Conservation (phyloP, 495 filamentous ascomycete species). For the Aspergillus affinis region DNA sequence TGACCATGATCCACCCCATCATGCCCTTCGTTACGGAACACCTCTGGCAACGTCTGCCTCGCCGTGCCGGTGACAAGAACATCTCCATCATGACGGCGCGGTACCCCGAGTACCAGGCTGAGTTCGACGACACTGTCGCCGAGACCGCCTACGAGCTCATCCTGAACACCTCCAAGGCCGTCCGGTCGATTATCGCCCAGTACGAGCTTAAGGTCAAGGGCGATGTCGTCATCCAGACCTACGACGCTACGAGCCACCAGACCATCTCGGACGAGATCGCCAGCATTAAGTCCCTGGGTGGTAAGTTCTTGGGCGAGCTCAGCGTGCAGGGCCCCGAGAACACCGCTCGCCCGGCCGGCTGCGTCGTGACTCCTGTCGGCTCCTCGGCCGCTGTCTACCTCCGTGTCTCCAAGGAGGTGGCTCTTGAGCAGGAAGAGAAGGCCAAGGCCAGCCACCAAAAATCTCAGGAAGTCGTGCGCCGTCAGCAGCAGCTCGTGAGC, state of each 20-base stretch:
- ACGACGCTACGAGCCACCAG: conserved; percentile 52
- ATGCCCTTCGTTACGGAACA: conserved; percentile 81
- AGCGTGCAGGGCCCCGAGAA: conserved; percentile 44
- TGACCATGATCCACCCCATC: conserved; percentile 71
- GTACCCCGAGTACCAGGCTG: conserved; percentile 57
- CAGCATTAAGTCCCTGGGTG: conserved; percentile 63
- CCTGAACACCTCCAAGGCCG: conserved; percentile 54
- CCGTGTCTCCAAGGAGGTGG: conserved; percentile 66
- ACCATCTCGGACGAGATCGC: conserved; percentile 58
- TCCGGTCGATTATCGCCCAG: conserved; percentile 57
- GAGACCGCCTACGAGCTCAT: conserved; percentile 67
- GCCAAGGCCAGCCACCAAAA: conserved; percentile 53
- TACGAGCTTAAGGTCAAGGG: conserved; percentile 60
- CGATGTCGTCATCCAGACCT: conserved; percentile 59
- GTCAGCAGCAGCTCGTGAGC: conserved; percentile 35
- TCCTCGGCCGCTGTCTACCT: conserved; percentile 68
- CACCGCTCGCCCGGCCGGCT: conserved; percentile 61
- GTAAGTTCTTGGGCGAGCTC: conserved; percentile 59
- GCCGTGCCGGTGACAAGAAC: conserved; percentile 59
- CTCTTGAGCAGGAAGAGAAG: conserved; percentile 64
- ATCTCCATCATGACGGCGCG: conserved; percentile 65
- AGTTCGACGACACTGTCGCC: conserved; percentile 57
- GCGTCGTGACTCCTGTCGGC: conserved; percentile 68
- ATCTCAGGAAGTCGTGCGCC: conserved; percentile 36
- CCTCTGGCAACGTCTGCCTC: conserved; percentile 76